Evolutionary conservation across 768 basidiomycete genomes (phyloP).

Genomic region (Suillus tomentosus): DNA sequence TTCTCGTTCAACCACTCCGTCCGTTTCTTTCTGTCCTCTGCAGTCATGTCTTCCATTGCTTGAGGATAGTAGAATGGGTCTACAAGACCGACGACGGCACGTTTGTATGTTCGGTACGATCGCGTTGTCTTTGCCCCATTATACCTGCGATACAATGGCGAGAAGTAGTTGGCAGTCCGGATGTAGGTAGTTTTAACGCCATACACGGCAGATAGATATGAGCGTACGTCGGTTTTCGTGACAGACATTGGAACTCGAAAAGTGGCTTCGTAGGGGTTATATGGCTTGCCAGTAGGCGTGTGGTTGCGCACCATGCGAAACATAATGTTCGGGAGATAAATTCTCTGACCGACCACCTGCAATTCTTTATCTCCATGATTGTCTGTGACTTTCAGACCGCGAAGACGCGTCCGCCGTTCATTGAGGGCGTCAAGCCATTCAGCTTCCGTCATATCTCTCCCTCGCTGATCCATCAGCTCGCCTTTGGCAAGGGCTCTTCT

Average conservation of each 20-base stretch:
- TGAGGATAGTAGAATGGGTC: constrained; percentile 94
- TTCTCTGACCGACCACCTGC: constrained; percentile 72
- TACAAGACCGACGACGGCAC: constrained; percentile 87
- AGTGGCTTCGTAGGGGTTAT: constrained; percentile 94
- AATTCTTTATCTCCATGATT: constrained; percentile 43
- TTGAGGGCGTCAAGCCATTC: constrained; percentile 64
- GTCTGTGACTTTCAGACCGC: constrained; percentile 55
- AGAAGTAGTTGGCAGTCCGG: constrained; percentile 89
- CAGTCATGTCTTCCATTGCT: constrained; percentile 74
- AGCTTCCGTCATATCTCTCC: constrained; percentile 45
- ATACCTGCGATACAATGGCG: constrained; percentile 44
- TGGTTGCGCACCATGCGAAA: constrained; percentile 84
- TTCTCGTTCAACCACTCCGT: constrained; percentile 65
- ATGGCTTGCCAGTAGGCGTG: constrained; percentile 72
- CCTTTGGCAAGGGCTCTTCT: constrained; percentile 57
- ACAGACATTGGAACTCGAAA: constrained; percentile 88
- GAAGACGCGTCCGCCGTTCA: constrained; percentile 61
- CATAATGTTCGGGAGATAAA: constrained; percentile 89
- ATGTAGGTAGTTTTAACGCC: constrained; percentile 91
- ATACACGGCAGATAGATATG: constrained; percentile 83
- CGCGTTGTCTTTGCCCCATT: constrained; percentile 32
- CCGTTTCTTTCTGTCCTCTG: constrained; percentile 52
- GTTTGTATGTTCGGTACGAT: constrained; percentile 73
- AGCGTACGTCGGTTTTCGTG: constrained; percentile 91
- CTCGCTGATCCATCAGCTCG: constrained; percentile 40